phyloP scores from a whole-genome alignment of 768 basidiomycete genomes.

The Mycena alexandri region DNA sequence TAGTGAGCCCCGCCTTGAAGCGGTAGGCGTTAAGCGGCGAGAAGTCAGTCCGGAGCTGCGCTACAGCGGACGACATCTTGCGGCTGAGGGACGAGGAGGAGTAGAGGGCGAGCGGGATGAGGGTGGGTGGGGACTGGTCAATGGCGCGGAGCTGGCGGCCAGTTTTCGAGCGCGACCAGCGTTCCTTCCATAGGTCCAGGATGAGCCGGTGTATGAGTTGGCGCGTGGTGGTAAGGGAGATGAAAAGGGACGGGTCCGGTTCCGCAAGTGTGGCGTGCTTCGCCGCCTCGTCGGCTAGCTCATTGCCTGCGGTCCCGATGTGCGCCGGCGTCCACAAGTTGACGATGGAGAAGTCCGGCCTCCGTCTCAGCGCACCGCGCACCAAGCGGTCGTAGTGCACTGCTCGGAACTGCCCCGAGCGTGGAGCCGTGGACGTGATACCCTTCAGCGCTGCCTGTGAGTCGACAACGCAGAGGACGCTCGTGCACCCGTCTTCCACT shows the following conservation, averaged over 20 bases:
- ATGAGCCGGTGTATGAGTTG: too few relatives aligned
- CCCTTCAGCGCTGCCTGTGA: background rate
- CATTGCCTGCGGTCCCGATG: too few relatives aligned
- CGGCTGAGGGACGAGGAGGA: background rate
- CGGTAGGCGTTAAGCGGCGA: background rate
- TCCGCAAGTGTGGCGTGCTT: too few relatives aligned
- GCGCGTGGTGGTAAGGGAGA: too few relatives aligned
- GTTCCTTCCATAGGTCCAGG: too few relatives aligned
- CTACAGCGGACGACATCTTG: background rate
- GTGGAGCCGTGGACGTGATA: background rate
- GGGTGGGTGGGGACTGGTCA: background rate
- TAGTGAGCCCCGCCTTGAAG: background rate
- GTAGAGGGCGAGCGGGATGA: background rate
- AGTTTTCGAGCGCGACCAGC: too few relatives aligned
- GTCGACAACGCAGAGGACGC: background rate
- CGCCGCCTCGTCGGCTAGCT: too few relatives aligned
- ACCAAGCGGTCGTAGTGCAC: background rate
- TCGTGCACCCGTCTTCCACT: background rate
- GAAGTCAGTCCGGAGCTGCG: conserved; percentile 2
- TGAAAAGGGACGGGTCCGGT: too few relatives aligned
- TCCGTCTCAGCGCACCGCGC: background rate
- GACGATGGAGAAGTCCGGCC: too few relatives aligned
- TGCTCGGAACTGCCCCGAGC: background rate
- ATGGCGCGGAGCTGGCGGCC: too few relatives aligned
- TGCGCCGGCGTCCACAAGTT: too few relatives aligned